phyloP scores from a whole-genome alignment of 2,329 filamentous ascomycete genomes.

The Exophiala phaeomuriformis region DNA sequence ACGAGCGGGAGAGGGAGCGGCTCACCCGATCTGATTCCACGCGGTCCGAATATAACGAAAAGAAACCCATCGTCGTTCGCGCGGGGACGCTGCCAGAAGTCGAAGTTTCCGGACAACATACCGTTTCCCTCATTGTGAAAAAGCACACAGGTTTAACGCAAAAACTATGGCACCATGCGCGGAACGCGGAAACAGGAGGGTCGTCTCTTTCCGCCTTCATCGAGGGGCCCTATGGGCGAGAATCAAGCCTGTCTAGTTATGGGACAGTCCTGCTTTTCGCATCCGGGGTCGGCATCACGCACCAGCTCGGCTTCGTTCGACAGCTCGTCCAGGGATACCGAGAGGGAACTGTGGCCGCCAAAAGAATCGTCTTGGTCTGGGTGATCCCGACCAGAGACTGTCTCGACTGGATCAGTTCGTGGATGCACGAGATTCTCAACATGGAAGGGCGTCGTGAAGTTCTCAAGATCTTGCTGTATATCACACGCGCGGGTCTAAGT shows the following conservation, averaged over 20 bases:
- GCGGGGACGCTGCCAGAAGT: constrained; percentile 46
- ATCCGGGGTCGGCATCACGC: constrained; percentile 88
- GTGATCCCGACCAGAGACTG: constrained; percentile 83
- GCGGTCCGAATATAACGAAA: constrained; percentile 20
- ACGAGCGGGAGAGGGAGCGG: constrained; percentile 41
- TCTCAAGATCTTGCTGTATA: constrained; percentile 78
- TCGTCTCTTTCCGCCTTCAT: constrained; percentile 64
- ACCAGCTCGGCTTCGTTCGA: constrained; percentile 81
- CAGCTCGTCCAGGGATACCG: constrained; percentile 65
- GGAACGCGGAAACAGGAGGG: constrained; percentile 40
- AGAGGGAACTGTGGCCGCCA: constrained; percentile 66
- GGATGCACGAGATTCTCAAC: constrained; percentile 68
- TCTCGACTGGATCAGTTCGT: constrained; percentile 87
- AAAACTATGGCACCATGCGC: constrained; percentile 65
- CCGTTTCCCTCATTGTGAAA: constrained; percentile 75
- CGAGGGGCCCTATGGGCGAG: constrained; percentile 82
- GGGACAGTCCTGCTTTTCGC: constrained; percentile 87
- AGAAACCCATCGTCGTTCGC: constrained; percentile 32
- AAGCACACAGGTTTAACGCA: constrained; percentile 84
- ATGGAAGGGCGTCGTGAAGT: constrained; percentile 77
- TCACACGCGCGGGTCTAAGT: constrained; percentile 79
- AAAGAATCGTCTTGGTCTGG: constrained; percentile 80
- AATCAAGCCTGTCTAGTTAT: constrained; percentile 83
- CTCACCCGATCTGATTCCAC: constrained; percentile 12
- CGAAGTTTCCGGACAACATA: constrained; percentile 45